A percentile compares a stretch with the other conserved stretches of the same genome.
These are phyloP conservation scores for Blumeria graminis DNA, from an alignment of 2,329 filamentous ascomycete species.

Conservation along the genomic window DNA sequence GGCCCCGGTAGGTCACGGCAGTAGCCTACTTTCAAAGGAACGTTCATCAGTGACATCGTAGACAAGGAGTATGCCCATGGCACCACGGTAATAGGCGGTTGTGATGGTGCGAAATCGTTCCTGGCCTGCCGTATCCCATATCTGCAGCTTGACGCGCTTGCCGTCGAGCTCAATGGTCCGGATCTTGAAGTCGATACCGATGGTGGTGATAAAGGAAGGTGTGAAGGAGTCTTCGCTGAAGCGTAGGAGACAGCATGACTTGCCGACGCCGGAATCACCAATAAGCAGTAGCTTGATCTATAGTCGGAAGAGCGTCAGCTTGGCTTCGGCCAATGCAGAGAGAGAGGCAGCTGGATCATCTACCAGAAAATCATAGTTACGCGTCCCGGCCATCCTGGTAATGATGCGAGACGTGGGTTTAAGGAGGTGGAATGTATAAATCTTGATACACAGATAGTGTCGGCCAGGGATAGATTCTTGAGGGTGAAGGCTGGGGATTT, in stretches of 20 bases:
- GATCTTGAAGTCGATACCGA: constrained; percentile 99
- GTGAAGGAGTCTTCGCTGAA: constrained; percentile 99
- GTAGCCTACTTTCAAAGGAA: constrained; percentile 68
- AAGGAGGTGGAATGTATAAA: too few species aligned
- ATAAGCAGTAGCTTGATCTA: constrained; percentile 93
- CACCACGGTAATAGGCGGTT: constrained; percentile 92
- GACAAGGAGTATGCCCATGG: constrained; percentile 92
- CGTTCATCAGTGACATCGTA: constrained; percentile 99
- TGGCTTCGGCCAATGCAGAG: constrained; percentile 1
- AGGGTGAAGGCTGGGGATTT: too few species aligned
- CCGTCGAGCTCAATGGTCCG: constrained; percentile 96
- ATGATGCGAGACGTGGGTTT: too few species aligned
- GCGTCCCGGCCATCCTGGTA: constrained; percentile 66
- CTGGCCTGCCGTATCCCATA: constrained; percentile 97
- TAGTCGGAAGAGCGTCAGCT: constrained; percentile 5
- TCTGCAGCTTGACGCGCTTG: constrained; percentile 96
- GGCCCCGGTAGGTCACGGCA: neutral
- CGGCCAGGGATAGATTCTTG: too few species aligned
- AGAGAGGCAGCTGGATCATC: neutral
- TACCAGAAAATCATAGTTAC: constrained; percentile 99
- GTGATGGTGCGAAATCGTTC: constrained; percentile 98
- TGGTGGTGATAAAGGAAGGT: constrained; percentile 98
- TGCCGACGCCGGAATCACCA: constrained; percentile 98
- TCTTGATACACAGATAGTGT: too few species aligned
- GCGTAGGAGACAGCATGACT: constrained; percentile 92